Evolutionary conservation across 805 yeast species (phyloP).

Genomic region (Novakomyces olei): DNA sequence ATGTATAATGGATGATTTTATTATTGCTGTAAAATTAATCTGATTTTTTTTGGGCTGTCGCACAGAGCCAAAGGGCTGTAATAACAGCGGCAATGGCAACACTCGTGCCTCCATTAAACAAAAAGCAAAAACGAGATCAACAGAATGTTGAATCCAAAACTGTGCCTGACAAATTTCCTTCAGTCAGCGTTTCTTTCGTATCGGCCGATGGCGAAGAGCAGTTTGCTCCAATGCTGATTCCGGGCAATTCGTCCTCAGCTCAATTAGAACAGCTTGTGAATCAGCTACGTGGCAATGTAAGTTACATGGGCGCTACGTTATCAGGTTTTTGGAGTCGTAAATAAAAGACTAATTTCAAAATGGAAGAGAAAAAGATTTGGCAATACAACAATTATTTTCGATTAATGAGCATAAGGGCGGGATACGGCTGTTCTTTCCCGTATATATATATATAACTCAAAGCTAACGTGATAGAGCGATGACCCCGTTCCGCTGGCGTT

Average conservation of each 20-base stretch:
- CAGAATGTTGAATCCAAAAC: neutral
- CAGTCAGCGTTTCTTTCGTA: neutral
- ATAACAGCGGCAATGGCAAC: slow-evolving; percentile 3
- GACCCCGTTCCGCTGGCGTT: slow-evolving; percentile 85
- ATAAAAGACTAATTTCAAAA: too few species aligned
- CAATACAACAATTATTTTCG: neutral
- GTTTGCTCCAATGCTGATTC: slow-evolving; percentile 25
- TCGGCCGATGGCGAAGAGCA: slow-evolving; percentile 1
- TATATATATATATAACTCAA: too few species aligned
- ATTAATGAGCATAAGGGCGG: neutral
- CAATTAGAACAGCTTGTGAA: slow-evolving; percentile 78
- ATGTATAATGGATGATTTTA: too few species aligned
- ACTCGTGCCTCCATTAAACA: slow-evolving; percentile 1
- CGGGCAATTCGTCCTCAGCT: slow-evolving; percentile 63
- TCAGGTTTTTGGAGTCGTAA: too few species aligned
- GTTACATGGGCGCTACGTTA: too few species aligned
- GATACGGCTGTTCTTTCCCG: too few species aligned
- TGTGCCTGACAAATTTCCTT: slow-evolving; percentile 2
- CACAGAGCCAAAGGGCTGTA: too few species aligned
- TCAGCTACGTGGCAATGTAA: slow-evolving; percentile 34
- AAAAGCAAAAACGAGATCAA: slow-evolving; percentile 1
- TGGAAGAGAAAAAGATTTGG: too few species aligned
- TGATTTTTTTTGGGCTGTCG: too few species aligned
- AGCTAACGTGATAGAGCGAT: slow-evolving; percentile 18
- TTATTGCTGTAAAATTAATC: too few species aligned